Conservation (phyloP, 2,329 filamentous ascomycete genomes). For the Phyllosticta capitalensis region DNA sequence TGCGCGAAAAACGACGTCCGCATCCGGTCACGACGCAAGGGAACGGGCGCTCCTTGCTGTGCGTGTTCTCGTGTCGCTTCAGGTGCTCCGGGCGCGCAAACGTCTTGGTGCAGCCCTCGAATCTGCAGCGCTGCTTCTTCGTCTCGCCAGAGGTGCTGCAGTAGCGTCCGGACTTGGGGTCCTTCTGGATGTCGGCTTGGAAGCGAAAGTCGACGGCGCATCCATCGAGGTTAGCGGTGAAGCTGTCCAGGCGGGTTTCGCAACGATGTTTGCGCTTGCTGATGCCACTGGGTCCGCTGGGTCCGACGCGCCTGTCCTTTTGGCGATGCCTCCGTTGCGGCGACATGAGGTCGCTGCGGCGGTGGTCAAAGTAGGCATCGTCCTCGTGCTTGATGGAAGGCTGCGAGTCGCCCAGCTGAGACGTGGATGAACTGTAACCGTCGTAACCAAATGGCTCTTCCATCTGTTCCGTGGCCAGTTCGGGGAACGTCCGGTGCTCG, state of each 20-base stretch:
- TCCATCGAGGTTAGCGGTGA: conserved; percentile 6
- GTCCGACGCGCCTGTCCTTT: conserved; percentile 5
- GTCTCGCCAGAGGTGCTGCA: conserved; percentile 4
- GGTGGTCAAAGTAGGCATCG: conserved; percentile 16
- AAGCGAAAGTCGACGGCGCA: conserved; percentile 7
- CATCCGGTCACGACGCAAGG: conserved; percentile 19
- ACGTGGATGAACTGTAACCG: conserved; percentile 10
- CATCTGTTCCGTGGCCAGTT: conserved; percentile 10
- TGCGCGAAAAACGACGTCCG: conserved; percentile 20
- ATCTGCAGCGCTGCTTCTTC: conserved; percentile 12
- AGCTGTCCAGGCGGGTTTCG: conserved; percentile 6
- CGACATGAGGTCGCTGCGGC: conserved; percentile 18
- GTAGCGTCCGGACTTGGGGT: conserved; percentile 10
- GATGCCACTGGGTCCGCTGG: conserved; percentile 2
- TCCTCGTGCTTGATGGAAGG: conserved; percentile 18
- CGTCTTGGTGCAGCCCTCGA: conserved; percentile 7
- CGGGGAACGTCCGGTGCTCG: conserved; percentile 11
- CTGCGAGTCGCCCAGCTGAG: conserved; percentile 12
- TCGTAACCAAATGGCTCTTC: conserved; percentile 11
- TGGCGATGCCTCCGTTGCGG: conserved; percentile 1
- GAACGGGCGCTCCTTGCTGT: conserved; percentile 16
- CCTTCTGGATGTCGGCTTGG: conserved; percentile 13
- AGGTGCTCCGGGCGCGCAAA: conserved; percentile 25
- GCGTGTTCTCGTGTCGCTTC: conserved; percentile 22
- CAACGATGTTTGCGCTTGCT: conserved; percentile 9